phyloP scores from a whole-genome alignment of 2,329 filamentous ascomycete species.

The Fusarium hostae region DNA sequence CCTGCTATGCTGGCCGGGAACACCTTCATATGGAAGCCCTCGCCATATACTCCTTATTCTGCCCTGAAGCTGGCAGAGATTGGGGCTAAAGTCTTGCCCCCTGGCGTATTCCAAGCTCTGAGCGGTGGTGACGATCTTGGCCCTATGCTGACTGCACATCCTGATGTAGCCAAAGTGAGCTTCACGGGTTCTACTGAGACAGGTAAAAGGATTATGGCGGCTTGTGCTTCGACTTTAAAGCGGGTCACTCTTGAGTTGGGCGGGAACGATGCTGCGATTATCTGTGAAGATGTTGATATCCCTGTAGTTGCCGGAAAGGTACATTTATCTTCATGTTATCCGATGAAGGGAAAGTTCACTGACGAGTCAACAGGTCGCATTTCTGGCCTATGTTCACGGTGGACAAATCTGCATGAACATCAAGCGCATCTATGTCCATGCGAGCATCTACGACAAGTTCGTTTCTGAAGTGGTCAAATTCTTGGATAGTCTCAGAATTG shows the following conservation, averaged over 20 bases:
- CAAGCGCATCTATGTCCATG: constrained; percentile 4
- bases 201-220: constrained; percentile 57
- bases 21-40: constrained; percentile 66
- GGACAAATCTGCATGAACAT: constrained; percentile 8
- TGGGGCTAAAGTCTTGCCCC: constrained; percentile 65
- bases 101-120: constrained; percentile 70
- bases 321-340: fast-evolving
- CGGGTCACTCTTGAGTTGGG: constrained; percentile 67
- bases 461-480: not conserved
- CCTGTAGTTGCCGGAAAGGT: constrained; percentile 2
- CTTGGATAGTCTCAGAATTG: constrained; percentile 51
- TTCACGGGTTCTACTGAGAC: constrained; percentile 71
- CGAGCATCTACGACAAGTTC: not conserved
- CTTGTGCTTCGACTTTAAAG: constrained; percentile 60
- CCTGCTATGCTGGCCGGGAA: constrained; percentile 68
- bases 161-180: constrained; percentile 67
- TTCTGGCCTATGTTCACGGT: not conserved
- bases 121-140: constrained; percentile 70
- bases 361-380: not conserved
- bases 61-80: constrained; percentile 69
- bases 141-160: constrained; percentile 65
- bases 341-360: fast-evolving
- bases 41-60: constrained; percentile 67
- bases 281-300: constrained; percentile 6
- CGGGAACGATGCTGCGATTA: not conserved